Percentiles rank a stretch among this genome's conserved stretches.
phyloP scores from a whole-genome alignment of 768 basidiomycete genomes.

The Podaxis pistillaris region DNA sequence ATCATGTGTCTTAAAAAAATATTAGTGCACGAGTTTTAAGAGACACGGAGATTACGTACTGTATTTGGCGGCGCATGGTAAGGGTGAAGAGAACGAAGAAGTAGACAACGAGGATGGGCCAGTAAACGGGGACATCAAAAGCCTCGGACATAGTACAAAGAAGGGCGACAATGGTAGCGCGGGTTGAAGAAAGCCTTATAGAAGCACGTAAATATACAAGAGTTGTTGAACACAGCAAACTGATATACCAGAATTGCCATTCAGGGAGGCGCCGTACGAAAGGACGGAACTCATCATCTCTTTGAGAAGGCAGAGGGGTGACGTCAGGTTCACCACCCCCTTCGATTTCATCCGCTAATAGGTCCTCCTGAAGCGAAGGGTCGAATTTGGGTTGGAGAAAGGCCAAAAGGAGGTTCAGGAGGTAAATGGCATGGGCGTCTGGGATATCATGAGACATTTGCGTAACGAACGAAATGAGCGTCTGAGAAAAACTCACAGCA shows the following conservation, averaged over 20 bases:
- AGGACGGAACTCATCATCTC: constrained; percentile 95
- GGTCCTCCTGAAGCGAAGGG: constrained; percentile 90
- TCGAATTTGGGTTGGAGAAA: constrained; percentile 99
- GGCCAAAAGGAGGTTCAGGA: constrained; percentile 92
- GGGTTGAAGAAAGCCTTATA: constrained; percentile 84
- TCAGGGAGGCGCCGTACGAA: constrained; percentile 95
- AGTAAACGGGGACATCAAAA: constrained; percentile 97
- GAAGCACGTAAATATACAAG: constrained; percentile 1
- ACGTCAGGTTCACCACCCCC: constrained; percentile 72
- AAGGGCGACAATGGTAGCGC: constrained; percentile 81
- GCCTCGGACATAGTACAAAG: constrained; percentile 78
- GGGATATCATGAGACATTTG: constrained; percentile 14
- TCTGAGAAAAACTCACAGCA: constrained; percentile 57
- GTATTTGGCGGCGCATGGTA: constrained; percentile 95
- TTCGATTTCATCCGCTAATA: constrained; percentile 93
- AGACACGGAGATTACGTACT: constrained; percentile 52
- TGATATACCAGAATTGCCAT: constrained; percentile 89
- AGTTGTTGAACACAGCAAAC: background rate
- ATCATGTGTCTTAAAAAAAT: constrained; percentile 84
- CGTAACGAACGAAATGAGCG: background rate
- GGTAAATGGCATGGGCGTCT: constrained; percentile 92
- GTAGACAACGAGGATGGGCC: constrained; percentile 98
- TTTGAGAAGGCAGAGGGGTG: constrained; percentile 59
- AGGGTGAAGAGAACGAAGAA: constrained; percentile 93
- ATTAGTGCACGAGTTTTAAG: constrained; percentile 9